These are phyloP conservation scores for Hyphopichia buzzinii DNA, from an alignment of 1,139 yeast genomes.

Conservation along the genomic window DNA sequence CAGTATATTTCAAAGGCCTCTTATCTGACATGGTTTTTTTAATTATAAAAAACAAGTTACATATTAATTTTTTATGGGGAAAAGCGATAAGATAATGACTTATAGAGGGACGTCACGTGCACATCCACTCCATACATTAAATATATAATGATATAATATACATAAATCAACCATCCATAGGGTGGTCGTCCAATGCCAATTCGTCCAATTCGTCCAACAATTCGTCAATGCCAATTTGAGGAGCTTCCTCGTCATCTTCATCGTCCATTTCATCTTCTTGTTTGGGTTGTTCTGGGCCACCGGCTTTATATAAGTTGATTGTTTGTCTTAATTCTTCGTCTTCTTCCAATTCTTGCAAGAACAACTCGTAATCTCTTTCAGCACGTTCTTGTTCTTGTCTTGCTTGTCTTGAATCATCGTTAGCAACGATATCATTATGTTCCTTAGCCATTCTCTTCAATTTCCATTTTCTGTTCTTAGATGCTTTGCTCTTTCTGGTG, in stretches of 20 bases:
- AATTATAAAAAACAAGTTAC: too few relatives aligned
- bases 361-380: slow-evolving; percentile 91
- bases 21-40: not conserved
- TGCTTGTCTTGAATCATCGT: slow-evolving; percentile 73
- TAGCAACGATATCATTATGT: slow-evolving; percentile 82
- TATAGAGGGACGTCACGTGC: too few relatives aligned
- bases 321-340: slow-evolving; percentile 93
- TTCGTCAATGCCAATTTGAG: slow-evolving; percentile 76
- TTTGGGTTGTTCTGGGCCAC: slow-evolving; percentile 23
- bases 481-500: slow-evolving; percentile 72
- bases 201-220: slow-evolving; percentile 90
- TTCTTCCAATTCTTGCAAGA: slow-evolving; percentile 96
- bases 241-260: slow-evolving; percentile 64
- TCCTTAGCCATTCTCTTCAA: slow-evolving; percentile 98
- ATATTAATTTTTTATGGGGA: not conserved
- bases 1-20: slow-evolving; percentile 36
- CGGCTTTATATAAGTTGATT: slow-evolving; percentile 80
- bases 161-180: slow-evolving; percentile 21
- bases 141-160: too few relatives aligned
- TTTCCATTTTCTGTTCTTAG: slow-evolving; percentile 88
- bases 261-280: slow-evolving; percentile 45
- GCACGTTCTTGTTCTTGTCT: slow-evolving; percentile 89
- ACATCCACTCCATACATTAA: too few relatives aligned
- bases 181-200: slow-evolving; percentile 68
- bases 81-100: not conserved